These are phyloP conservation scores for Colletotrichum camelliae DNA, from an alignment of 2,329 filamentous ascomycete genomes.

Conservation along the genomic window DNA sequence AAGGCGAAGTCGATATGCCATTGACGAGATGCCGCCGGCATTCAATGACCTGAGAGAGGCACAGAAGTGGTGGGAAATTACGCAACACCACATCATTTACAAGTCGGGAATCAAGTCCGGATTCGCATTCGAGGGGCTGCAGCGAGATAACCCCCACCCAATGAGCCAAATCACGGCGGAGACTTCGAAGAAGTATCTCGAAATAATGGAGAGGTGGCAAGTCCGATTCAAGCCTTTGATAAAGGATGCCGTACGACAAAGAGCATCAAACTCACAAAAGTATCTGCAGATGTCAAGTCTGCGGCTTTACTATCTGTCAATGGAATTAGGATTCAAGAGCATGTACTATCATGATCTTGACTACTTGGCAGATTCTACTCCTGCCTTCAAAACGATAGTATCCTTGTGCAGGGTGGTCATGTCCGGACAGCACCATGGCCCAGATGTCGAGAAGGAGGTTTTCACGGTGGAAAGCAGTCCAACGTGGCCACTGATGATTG, in stretches of 20 bases:
- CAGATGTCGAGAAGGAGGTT: neutral
- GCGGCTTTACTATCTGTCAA: neutral
- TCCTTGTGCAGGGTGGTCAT: neutral
- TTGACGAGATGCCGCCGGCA: neutral
- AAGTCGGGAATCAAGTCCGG: neutral
- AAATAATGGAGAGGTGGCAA: neutral
- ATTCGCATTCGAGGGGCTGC: constrained; percentile 19
- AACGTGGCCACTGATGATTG: constrained; percentile 44
- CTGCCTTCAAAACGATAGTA: neutral
- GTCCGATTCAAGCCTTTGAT: neutral
- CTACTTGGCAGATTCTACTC: neutral
- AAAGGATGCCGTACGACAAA: neutral
- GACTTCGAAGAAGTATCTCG: constrained; percentile 19
- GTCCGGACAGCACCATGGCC: neutral
- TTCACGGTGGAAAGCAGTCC: constrained; percentile 9
- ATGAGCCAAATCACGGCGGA: neutral
- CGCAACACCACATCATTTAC: constrained; percentile 6
- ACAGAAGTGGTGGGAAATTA: neutral
- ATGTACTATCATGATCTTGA: neutral
- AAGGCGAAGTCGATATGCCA: neutral
- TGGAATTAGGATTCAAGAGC: neutral
- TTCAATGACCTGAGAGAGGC: neutral
- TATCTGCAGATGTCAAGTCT: neutral
- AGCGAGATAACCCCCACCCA: neutral
- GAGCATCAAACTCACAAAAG: neutral